These are phyloP conservation scores for Fusarium vanettenii DNA, from an alignment of 2,329 filamentous ascomycete species.

Conservation along the genomic window DNA sequence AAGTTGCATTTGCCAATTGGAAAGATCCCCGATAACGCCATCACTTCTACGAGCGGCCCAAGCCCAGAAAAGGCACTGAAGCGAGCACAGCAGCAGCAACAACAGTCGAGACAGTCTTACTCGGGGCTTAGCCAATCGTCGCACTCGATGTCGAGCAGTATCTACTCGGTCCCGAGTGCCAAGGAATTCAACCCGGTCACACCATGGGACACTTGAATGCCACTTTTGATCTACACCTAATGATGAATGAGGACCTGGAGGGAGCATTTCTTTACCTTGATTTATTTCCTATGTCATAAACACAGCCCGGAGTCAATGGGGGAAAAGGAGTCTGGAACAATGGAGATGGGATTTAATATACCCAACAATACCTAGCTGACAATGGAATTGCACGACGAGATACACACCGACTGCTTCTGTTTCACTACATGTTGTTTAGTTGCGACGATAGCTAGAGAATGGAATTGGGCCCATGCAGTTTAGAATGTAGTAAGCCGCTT, in stretches of 20 bases:
- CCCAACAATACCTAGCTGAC: conserved; percentile 7
- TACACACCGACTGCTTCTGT: not conserved
- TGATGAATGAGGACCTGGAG: conserved; percentile 7
- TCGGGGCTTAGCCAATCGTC: conserved; percentile 39
- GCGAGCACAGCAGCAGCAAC: conserved; percentile 51
- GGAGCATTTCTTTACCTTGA: conserved; percentile 4
- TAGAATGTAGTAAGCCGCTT: not conserved
- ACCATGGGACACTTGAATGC: conserved; percentile 46
- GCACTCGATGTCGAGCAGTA: conserved; percentile 51
- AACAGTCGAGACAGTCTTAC: conserved; percentile 45
- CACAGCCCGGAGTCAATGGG: conserved; percentile 13
- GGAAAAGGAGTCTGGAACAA: not conserved
- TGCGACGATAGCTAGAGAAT: not conserved
- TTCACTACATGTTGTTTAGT: not conserved
- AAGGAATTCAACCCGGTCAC: conserved; percentile 47
- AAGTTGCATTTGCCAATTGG: conserved; percentile 61
- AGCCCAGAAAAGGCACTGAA: conserved; percentile 58
- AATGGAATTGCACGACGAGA: not conserved
- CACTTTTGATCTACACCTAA: conserved; percentile 6
- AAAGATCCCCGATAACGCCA: conserved; percentile 57
- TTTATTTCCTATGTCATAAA: conserved; percentile 17
- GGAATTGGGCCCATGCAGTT: not conserved
- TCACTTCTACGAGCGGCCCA: conserved; percentile 59
- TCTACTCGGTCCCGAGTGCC: conserved; percentile 47
- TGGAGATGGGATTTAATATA: conserved; percentile 20